Percentiles rank a stretch among this genome's conserved stretches.
These are phyloP conservation scores for Naganishia albida DNA, from an alignment of 1,284 basidiomycete genomes.

Conservation along the genomic window DNA sequence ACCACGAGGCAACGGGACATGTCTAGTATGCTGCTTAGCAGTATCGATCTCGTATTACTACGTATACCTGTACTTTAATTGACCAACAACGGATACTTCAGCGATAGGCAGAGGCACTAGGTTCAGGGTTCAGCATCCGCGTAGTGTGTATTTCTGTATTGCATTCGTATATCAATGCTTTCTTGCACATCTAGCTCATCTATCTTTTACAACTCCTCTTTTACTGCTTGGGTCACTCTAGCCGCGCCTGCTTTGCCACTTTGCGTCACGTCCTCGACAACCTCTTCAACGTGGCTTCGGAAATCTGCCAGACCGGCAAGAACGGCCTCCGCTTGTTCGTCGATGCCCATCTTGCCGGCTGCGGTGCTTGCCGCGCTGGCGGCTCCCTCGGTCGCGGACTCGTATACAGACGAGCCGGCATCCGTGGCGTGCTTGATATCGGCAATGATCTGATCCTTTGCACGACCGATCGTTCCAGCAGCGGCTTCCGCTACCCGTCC, in stretches of 20 bases:
- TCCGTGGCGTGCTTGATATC: constrained; percentile 26
- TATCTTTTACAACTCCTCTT: constrained; percentile 18
- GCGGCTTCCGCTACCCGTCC: constrained; percentile 17
- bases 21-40: no score
- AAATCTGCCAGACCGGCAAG: constrained; percentile 6
- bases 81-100: no score
- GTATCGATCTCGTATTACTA: no score
- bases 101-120: no score
- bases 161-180: no score
- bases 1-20: no score
- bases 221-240: constrained; percentile 14
- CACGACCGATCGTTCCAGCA: constrained; percentile 20
- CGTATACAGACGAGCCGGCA: constrained; percentile 5
- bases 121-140: no score
- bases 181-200: constrained; percentile 1
- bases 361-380: constrained; percentile 1
- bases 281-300: neutral
- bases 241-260: constrained; percentile 19
- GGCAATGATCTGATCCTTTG: constrained; percentile 23
- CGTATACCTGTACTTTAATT: no score
- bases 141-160: no score
- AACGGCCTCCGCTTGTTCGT: constrained; percentile 25
- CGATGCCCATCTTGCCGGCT: neutral
- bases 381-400: constrained; percentile 4
- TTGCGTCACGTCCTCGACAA: constrained; percentile 2